Percentiles rank a stretch among this genome's conserved stretches.
These are phyloP conservation scores for Pneumocystis murina DNA, from an alignment of 1,139 yeast genomes.

Conservation along the genomic window DNA sequence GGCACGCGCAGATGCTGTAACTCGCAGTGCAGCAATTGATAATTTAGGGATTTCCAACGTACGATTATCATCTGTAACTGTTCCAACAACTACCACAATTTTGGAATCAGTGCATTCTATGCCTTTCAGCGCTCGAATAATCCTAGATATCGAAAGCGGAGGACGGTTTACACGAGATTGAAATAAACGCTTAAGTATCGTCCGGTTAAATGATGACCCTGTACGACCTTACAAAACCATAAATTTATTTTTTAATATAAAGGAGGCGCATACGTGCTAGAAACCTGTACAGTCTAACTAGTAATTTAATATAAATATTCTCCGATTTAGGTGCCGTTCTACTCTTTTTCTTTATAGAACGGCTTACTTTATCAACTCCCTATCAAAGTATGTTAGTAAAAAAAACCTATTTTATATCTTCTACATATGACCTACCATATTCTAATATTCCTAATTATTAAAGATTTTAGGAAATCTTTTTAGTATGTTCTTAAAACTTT, in stretches of 20 bases:
- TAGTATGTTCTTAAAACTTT: background rate
- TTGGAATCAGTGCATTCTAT: conserved; percentile 57
- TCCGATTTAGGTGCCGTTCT: conserved; percentile 99
- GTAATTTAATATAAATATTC: conserved; percentile 93
- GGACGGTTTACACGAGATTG: conserved; percentile 98
- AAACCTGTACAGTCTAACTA: conserved; percentile 97
- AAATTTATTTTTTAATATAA: background rate
- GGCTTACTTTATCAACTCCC: conserved; percentile 98
- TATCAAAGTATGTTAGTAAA: conserved; percentile 28
- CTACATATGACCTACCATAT: background rate
- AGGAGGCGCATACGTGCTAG: conserved; percentile 79
- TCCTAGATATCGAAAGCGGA: conserved; percentile 91
- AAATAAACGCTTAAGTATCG: conserved; percentile 84
- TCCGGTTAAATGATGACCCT: conserved; percentile 93
- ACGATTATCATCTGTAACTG: conserved; percentile 97
- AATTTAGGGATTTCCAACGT: conserved; percentile 87
- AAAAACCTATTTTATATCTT: background rate
- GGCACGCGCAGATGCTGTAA: conserved; percentile 98
- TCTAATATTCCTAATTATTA: background rate
- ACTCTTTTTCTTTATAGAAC: conserved; percentile 91
- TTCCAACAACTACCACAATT: conserved; percentile 97
- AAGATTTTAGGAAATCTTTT: background rate
- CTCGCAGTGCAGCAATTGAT: conserved; percentile 96
- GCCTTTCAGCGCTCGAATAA: conserved; percentile 56
- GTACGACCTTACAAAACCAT: conserved; percentile 42